phyloP scores from a whole-genome alignment of 2,329 filamentous ascomycete species.

The Pestalotiopsis sp. region DNA sequence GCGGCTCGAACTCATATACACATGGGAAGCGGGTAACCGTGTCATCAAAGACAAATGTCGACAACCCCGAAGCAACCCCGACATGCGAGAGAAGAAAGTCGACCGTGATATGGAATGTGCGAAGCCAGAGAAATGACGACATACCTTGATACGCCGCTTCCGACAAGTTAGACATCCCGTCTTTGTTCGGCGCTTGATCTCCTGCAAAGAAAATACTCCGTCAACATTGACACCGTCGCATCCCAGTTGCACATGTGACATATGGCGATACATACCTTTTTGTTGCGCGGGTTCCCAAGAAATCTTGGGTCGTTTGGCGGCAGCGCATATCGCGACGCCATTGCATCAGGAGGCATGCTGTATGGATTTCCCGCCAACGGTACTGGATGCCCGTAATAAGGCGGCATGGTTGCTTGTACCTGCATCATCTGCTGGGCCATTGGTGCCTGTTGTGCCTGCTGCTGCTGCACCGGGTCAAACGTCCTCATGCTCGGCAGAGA shows the following conservation, averaged over 20 bases:
- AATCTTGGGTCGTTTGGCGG: constrained; percentile 52
- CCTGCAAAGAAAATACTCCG: constrained; percentile 40
- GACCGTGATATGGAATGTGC: constrained; percentile 6
- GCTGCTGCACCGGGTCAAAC: constrained; percentile 39
- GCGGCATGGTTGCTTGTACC: constrained; percentile 39
- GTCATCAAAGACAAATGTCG: neutral
- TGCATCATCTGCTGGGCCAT: constrained; percentile 38
- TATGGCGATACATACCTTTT: constrained; percentile 51
- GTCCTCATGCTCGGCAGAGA: constrained; percentile 47
- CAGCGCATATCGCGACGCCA: constrained; percentile 48
- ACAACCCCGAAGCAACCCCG: neutral
- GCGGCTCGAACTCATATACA: neutral
- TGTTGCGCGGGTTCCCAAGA: constrained; percentile 52
- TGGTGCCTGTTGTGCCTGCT: constrained; percentile 29
- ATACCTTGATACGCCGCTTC: constrained; percentile 65
- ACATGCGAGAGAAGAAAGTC: neutral
- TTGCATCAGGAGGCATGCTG: constrained; percentile 45
- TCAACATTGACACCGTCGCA: constrained; percentile 12
- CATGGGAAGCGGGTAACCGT: neutral
- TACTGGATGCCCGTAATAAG: constrained; percentile 46
- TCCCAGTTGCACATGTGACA: constrained; percentile 28
- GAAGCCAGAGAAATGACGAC: constrained; percentile 32
- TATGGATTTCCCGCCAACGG: constrained; percentile 40
- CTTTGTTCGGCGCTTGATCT: constrained; percentile 66
- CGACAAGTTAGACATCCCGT: constrained; percentile 66